A percentile compares a stretch with the other conserved stretches of the same genome.
Evolutionary conservation across 768 basidiomycete genomes (phyloP).

Genomic region (Phylloporus sp.): DNA sequence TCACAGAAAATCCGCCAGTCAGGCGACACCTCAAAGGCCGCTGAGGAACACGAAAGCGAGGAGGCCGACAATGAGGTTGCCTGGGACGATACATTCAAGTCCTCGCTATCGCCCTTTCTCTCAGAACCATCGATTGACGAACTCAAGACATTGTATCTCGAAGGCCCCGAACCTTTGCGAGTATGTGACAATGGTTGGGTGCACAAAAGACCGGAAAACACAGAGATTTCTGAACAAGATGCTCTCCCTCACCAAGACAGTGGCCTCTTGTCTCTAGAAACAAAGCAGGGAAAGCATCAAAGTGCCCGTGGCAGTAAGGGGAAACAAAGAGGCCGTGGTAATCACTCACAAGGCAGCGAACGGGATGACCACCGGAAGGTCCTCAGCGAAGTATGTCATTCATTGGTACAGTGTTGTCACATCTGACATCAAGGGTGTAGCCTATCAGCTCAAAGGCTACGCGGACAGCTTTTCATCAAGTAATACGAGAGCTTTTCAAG

Average conservation of each 20-base stretch:
- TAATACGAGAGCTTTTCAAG: constrained; percentile 71
- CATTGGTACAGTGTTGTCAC: constrained; percentile 7
- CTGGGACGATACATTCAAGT: constrained; percentile 64
- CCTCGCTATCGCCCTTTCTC: constrained; percentile 57
- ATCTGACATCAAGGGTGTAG: constrained; percentile 37
- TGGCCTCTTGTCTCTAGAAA: constrained; percentile 24
- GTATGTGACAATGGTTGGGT: constrained; percentile 75
- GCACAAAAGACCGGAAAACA: constrained; percentile 30
- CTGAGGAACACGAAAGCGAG: neutral
- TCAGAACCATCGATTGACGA: constrained; percentile 52
- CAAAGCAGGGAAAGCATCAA: constrained; percentile 38
- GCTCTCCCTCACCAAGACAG: neutral
- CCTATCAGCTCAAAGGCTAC: constrained; percentile 77
- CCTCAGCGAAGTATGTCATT: constrained; percentile 66
- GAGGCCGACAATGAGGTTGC: constrained; percentile 32
- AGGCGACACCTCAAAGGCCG: neutral
- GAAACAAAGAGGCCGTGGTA: constrained; percentile 42
- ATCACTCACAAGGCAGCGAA: constrained; percentile 34
- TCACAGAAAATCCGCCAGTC: constrained; percentile 3
- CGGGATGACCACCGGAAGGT: constrained; percentile 71
- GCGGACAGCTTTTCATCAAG: constrained; percentile 78
- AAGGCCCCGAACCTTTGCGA: constrained; percentile 76
- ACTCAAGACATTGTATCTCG: constrained; percentile 69
- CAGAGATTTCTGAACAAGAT: constrained; percentile 13
- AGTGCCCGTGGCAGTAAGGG: constrained; percentile 38